Evolutionary conservation across 129 eudicot genomes (phyloP).

Genomic region (Escallonia rubra): DNA sequence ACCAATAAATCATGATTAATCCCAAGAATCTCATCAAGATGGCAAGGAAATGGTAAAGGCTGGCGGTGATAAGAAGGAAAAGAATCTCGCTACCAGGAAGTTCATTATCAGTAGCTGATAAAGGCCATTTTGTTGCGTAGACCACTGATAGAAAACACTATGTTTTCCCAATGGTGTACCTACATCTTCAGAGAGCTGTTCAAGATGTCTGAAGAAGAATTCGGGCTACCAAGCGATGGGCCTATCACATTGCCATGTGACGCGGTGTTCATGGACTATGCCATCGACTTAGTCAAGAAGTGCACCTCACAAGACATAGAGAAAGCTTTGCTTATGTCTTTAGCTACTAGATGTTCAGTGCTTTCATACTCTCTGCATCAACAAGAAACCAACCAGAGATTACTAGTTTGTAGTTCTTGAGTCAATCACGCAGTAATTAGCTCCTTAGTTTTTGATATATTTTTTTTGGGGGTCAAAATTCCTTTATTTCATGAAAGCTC

Average conservation of each 20-base stretch:
- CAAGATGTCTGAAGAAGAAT: conserved; percentile 46
- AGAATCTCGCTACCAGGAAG: conserved; percentile 3
- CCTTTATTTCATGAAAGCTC: no score
- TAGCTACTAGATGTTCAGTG: not conserved
- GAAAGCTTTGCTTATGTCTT: no score
- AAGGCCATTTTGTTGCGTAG: conserved; percentile 43
- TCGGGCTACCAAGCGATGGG: conserved; percentile 30
- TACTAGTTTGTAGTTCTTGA: no score
- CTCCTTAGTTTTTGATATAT: no score
- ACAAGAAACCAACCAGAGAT: no score
- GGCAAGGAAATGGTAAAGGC: conserved; percentile 43
- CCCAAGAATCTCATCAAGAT: conserved; percentile 41
- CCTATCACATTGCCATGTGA: conserved; percentile 41
- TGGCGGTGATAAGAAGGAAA: conserved; percentile 12
- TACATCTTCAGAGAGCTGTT: conserved; percentile 31
- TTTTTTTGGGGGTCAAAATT: no score
- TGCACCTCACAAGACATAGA: no score
- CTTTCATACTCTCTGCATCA: no score
- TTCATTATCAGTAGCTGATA: conserved; percentile 14
- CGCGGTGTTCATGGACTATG: conserved; percentile 22
- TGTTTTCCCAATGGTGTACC: conserved; percentile 21
- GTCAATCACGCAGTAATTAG: not conserved
- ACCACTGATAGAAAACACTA: conserved; percentile 31
- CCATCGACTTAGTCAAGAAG: conserved; percentile 1
- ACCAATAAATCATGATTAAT: conserved; percentile 23